Conservation (phyloP, 2,329 filamentous ascomycete species). For the Zasmidium citrigriseum region DNA sequence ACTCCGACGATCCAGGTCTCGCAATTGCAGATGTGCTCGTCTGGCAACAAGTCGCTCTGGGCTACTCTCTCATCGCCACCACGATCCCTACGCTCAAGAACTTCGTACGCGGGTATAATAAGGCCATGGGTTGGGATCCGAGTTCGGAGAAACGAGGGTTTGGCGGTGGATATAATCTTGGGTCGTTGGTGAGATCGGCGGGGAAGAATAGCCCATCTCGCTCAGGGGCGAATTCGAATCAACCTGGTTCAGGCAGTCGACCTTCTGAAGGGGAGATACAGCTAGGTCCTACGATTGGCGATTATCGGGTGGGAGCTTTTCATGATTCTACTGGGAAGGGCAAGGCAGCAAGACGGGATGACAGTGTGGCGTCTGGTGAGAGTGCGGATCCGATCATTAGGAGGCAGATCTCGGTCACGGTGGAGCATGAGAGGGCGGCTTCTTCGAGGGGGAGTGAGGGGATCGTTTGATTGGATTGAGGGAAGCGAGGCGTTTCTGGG, state of each 20-base stretch:
- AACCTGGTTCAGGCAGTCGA: conserved; percentile 6
- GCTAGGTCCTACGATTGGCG: conserved; percentile 17
- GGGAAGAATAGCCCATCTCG: conserved; percentile 4
- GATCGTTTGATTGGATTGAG: not conserved
- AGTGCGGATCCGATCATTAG: conserved; percentile 29
- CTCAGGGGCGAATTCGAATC: conserved; percentile 3
- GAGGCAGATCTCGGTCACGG: conserved; percentile 22
- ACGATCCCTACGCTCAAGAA: conserved; percentile 33
- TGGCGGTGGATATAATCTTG: conserved; percentile 23
- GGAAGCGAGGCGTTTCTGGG: conserved; percentile 5
- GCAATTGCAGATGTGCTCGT: conserved; percentile 27
- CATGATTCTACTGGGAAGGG: conserved; percentile 12
- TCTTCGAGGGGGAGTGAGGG: not conserved
- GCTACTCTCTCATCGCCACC: conserved; percentile 32
- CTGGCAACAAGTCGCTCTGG: conserved; percentile 32
- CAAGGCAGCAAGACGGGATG: conserved; percentile 12
- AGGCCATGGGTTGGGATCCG: conserved; percentile 25
- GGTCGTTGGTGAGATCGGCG: conserved; percentile 15
- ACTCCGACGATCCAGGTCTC: conserved; percentile 22
- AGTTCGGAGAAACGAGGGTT: conserved; percentile 18
- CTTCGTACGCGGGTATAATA: conserved; percentile 31
- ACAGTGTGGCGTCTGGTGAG: conserved; percentile 18
- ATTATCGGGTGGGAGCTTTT: conserved; percentile 22
- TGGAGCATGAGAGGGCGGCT: conserved; percentile 20
- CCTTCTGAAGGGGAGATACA: conserved; percentile 10